Evolutionary conservation across 2,329 filamentous ascomycete genomes (phyloP).

Genomic region (Ophiostoma quercus): DNA sequence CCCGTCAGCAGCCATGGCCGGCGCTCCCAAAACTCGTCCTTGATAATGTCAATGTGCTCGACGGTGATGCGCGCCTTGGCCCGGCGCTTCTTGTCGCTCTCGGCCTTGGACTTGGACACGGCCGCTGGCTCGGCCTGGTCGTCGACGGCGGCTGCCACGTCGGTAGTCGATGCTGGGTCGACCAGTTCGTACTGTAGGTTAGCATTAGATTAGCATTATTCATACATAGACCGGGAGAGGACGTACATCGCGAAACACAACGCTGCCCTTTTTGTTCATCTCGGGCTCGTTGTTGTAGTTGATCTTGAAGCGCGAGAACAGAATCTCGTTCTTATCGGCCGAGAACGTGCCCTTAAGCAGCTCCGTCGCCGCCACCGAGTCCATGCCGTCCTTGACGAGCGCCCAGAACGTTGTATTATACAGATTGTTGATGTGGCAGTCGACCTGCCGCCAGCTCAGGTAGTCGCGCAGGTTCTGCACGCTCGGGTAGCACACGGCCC

Average conservation of each 20-base stretch:
- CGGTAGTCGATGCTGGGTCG: slow-evolving; percentile 49
- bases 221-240: too few relatives aligned
- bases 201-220: too few relatives aligned
- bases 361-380: slow-evolving; percentile 67
- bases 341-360: slow-evolving; percentile 75
- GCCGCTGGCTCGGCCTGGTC: slow-evolving; percentile 48
- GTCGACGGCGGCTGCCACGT: slow-evolving; percentile 45
- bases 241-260: slow-evolving; percentile 74
- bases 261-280: slow-evolving; percentile 88
- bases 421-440: slow-evolving; percentile 97
- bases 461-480: slow-evolving; percentile 83
- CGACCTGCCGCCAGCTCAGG: slow-evolving; percentile 93
- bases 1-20: slow-evolving; percentile 79
- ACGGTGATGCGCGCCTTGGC: slow-evolving; percentile 75
- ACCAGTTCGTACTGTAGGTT: slow-evolving; percentile 61
- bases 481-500: slow-evolving; percentile 84
- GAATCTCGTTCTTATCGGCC: slow-evolving; percentile 89
- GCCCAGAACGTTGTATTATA: slow-evolving; percentile 98
- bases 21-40: slow-evolving; percentile 86
- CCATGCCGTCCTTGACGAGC: slow-evolving; percentile 66
- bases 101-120: slow-evolving; percentile 71
- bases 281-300: slow-evolving; percentile 98
- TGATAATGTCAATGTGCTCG: slow-evolving; percentile 89
- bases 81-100: slow-evolving; percentile 76
- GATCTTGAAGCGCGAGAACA: slow-evolving; percentile 81